Percentiles rank a stretch among this genome's conserved stretches.
phyloP scores from a whole-genome alignment of 495 filamentous ascomycete species.

The Saxophila tyrrhenica region DNA sequence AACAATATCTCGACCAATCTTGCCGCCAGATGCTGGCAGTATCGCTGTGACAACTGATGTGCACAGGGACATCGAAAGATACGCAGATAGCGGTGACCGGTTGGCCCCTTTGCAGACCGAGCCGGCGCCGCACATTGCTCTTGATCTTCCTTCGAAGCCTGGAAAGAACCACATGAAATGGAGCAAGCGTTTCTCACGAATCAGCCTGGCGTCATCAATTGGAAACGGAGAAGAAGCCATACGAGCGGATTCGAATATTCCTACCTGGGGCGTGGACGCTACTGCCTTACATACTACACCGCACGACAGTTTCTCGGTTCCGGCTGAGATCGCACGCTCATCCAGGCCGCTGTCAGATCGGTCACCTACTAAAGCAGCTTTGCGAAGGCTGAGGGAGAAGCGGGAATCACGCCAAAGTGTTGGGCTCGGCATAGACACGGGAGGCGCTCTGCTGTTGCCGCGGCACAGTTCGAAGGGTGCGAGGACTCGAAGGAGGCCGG shows the following conservation, averaged over 20 bases:
- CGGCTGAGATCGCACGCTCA: conserved; percentile 23
- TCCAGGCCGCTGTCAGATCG: conserved; percentile 18
- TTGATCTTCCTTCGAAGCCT: conserved; percentile 10
- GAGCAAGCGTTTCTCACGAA: conserved; percentile 10
- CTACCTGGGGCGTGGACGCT: conserved; percentile 21
- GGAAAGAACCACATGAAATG: conserved; percentile 6
- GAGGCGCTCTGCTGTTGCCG: not conserved
- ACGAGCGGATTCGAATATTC: conserved; percentile 20
- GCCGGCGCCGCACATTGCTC: conserved; percentile 21
- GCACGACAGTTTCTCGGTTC: conserved; percentile 28
- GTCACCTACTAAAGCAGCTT: conserved; percentile 17
- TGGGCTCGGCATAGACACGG: conserved; percentile 15
- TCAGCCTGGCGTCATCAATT: conserved; percentile 20
- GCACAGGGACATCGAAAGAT: conserved; percentile 24
- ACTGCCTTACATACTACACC: conserved; percentile 21
- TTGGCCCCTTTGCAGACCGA: conserved; percentile 11
- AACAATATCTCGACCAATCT: conserved; percentile 23
- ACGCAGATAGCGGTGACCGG: not conserved
- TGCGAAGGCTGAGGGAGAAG: conserved; percentile 5
- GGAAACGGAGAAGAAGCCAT: conserved; percentile 23
- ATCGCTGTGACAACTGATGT: conserved; percentile 2
- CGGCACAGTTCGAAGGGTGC: conserved; percentile 8
- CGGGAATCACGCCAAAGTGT: conserved; percentile 7
- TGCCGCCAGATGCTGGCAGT: not conserved
- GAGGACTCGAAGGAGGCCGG: not conserved